Conservation (phyloP, 176 grass and related monocot genomes). For the Carex myosuroides region DNA sequence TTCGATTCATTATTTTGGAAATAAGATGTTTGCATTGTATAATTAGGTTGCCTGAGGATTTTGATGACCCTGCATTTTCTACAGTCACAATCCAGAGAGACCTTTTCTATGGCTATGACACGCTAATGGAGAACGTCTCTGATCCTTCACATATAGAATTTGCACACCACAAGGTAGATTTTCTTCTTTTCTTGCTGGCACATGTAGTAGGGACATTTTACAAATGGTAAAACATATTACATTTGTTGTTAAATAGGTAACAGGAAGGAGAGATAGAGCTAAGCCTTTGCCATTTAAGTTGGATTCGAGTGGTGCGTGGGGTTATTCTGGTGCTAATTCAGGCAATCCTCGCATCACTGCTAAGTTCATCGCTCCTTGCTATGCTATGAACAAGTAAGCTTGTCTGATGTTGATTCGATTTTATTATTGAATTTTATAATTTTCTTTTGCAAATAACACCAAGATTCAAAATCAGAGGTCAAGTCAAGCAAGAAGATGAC, state of each 20-base stretch:
- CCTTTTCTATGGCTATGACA: constrained; percentile 89
- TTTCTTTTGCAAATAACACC: not conserved
- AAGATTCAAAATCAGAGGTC: not conserved
- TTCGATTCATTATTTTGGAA: not conserved
- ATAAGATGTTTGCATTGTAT: constrained; percentile 3
- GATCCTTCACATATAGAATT: constrained; percentile 97
- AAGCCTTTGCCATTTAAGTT: constrained; percentile 87
- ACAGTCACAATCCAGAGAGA: constrained; percentile 95
- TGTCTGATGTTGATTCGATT: not conserved
- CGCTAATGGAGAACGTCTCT: constrained; percentile 94
- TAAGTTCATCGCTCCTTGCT: constrained; percentile 85
- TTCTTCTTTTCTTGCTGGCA: not conserved
- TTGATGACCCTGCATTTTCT: constrained; percentile 75
- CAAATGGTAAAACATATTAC: not conserved
- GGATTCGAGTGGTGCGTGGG: constrained; percentile 92
- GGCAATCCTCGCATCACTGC: constrained; percentile 82
- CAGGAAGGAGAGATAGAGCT: constrained; percentile 91
- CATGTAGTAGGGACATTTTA: not conserved
- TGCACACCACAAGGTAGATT: constrained; percentile 86
- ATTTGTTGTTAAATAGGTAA: constrained; percentile 47
- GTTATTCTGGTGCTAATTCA: constrained; percentile 72
- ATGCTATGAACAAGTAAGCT: constrained; percentile 86
- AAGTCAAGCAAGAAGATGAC: not conserved
- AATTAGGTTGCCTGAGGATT: constrained; percentile 80
- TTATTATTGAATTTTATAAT: not conserved